Base-by-base conservation (phyloP, 2,329 filamentous ascomycete species). In the Parastagonospora nodorum region DNA sequence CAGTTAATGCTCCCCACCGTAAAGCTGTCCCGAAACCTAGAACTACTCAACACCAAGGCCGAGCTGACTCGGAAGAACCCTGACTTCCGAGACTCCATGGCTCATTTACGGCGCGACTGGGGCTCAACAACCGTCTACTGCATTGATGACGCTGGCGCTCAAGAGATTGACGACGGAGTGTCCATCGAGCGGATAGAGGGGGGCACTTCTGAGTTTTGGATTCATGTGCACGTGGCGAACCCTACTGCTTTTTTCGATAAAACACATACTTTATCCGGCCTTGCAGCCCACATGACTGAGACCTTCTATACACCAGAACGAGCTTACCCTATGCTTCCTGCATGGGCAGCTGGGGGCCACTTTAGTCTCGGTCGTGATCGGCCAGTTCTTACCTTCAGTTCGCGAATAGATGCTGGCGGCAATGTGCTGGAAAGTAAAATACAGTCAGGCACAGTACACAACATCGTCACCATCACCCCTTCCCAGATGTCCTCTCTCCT, bases 211-310 rank as follows among this genome's bases (percentile, higher is more conserved):
- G 66, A 88, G 58, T 84, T 83, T 63, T 94, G 90, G 90, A 77
- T 93, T 28, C 89, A 92, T 64, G 74, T 91, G 29, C 90, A 94
- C 68, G 82, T 89, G 36, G 90, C 90, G 11, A 90, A 94, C 64
- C 89, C 89, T 8, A 87, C 88, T 2, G 89, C 90, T 5, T 83
- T 84, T 51, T 84, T 94, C 55, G 63, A 75, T 15, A 82, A 84
- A 14, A 77, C 83, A 16, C 84, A 85, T 32, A 74, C 78, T 8
- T 71, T 90, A 7, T 81, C 82, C 30, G 77, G 82, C 53, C 83
- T 84, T 63, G 85, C 89, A 39, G 80, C 86, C 50, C 77, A 84
- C 39, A 79, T 84, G 62, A 76, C 78, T 5, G 73, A 81, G 60
- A 82, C 80, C 0, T 74, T 84, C 7, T 88, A 83, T 53, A 78